Conservation (phyloP, 2,329 filamentous ascomycete species). For the Xylaria sp. region DNA sequence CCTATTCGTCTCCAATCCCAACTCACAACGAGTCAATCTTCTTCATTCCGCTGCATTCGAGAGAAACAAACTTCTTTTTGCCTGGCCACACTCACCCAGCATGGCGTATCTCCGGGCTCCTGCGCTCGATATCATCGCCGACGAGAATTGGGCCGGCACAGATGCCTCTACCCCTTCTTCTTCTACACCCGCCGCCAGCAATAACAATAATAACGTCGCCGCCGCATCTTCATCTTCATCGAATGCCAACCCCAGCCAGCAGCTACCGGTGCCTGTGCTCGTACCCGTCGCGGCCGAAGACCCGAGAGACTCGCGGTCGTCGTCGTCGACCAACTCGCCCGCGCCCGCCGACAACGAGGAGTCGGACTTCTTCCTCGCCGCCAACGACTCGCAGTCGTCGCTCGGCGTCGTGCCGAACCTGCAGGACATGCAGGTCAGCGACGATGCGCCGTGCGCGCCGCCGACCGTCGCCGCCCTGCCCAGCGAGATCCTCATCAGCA, state of each 20-base stretch:
- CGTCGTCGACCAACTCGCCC: conserved; percentile 79
- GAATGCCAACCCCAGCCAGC: conserved; percentile 28
- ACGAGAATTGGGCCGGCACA: conserved; percentile 35
- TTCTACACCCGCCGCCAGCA: neutral
- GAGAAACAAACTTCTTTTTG: neutral
- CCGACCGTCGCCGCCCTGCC: conserved; percentile 88
- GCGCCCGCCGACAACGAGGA: conserved; percentile 85
- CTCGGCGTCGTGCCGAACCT: conserved; percentile 79
- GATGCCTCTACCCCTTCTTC: neutral
- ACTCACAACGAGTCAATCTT: neutral
- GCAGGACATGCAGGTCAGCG: conserved; percentile 76
- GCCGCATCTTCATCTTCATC: conserved; percentile 22
- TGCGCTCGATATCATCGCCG: conserved; percentile 49
- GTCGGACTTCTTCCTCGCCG: conserved; percentile 89
- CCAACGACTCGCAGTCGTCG: conserved; percentile 94
- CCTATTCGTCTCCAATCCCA: neutral
- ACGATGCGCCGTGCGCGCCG: conserved; percentile 74
- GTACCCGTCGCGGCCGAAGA: conserved; percentile 49
- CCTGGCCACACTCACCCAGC: conserved; percentile 4
- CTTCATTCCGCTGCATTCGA: conserved; percentile 6
- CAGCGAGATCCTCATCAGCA: conserved; percentile 92
- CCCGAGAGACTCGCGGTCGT: conserved; percentile 65
- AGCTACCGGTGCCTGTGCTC: conserved; percentile 26
- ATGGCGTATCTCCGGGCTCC: conserved; percentile 46
- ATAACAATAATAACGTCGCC: neutral